Percentiles rank a stretch among this genome's conserved stretches.
Conservation (phyloP, 106 monocot genomes). For the Dioscorea alata region DNA sequence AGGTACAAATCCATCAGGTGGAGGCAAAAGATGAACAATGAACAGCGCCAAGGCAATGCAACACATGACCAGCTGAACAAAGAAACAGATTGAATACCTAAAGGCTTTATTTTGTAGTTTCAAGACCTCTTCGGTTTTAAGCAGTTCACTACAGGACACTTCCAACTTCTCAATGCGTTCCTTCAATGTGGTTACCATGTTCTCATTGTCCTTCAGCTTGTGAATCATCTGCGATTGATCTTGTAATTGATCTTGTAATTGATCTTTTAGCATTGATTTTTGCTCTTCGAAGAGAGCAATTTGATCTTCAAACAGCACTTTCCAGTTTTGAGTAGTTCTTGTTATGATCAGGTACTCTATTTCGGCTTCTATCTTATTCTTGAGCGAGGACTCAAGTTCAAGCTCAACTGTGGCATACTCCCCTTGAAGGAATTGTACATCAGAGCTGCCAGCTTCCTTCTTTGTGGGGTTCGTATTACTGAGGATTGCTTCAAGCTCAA, state of each 20-base stretch:
- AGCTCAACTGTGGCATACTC: slow-evolving; percentile 14
- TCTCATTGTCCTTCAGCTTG: slow-evolving; percentile 27
- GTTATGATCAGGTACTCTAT: slow-evolving; percentile 35
- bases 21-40: slow-evolving; percentile 29
- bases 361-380: slow-evolving; percentile 44
- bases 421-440: background rate
- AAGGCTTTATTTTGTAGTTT: slow-evolving; percentile 26
- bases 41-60: slow-evolving; percentile 32
- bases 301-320: slow-evolving; percentile 24
- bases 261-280: slow-evolving; percentile 25
- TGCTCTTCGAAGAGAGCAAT: slow-evolving; percentile 37
- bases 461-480: background rate
- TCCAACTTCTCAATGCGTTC: slow-evolving; percentile 30
- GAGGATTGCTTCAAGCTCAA: slow-evolving; percentile 25
- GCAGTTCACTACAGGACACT: slow-evolving; percentile 24
- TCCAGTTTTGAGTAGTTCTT: slow-evolving; percentile 22
- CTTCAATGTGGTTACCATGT: slow-evolving; percentile 19
- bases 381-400: slow-evolving; percentile 39
- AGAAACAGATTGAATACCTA: slow-evolving; percentile 34
- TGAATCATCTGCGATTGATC: slow-evolving; percentile 14
- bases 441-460: background rate
- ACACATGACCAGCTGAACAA: slow-evolving; percentile 44
- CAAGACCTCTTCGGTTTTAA: slow-evolving; percentile 29
- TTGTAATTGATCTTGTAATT: no score
- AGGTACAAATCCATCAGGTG: slow-evolving; percentile 37